Evolutionary conservation across 164 flowering plant species (phyloP).

Genomic region (Vitis labrusca): DNA sequence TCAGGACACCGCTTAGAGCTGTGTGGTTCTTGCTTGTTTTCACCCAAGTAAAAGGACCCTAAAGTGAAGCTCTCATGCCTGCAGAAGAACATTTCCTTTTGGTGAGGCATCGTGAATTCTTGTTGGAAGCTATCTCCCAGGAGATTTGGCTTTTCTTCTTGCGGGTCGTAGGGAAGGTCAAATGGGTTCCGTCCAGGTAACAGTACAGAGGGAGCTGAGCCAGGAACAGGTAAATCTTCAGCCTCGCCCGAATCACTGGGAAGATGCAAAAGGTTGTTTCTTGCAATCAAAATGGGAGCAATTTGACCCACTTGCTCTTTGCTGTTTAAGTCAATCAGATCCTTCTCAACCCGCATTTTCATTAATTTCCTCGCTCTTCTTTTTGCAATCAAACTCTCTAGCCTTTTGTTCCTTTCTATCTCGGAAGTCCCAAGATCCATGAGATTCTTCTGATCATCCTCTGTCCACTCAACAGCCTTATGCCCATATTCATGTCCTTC

Average conservation of each 20-base stretch:
- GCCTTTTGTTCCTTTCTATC: conserved; percentile 64
- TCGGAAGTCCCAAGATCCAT: conserved; percentile 74
- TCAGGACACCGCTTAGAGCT: conserved; percentile 2
- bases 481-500: conserved; percentile 26
- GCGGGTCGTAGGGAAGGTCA: conserved; percentile 69
- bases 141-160: conserved; percentile 60
- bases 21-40: conserved; percentile 10
- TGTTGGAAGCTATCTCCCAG: conserved; percentile 46
- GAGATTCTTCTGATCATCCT: conserved; percentile 54
- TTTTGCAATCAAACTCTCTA: conserved; percentile 58
- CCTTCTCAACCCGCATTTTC: conserved; percentile 26
- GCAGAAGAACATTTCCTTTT: conserved; percentile 35
- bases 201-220: conserved; percentile 63
- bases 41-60: conserved; percentile 23
- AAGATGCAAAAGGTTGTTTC: conserved; percentile 18
- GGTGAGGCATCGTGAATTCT: conserved; percentile 35
- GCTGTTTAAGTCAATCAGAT: conserved; percentile 12
- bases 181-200: conserved; percentile 50
- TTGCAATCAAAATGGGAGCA: conserved; percentile 25
- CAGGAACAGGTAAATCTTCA: conserved; percentile 33
- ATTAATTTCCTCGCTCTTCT: conserved; percentile 42
- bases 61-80: conserved; percentile 53
- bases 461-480: conserved; percentile 42
- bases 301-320: conserved; percentile 10
- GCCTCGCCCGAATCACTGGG: not conserved